Evolutionary conservation across 495 filamentous ascomycete genomes (phyloP).

Genomic region (Parmelia sp.): DNA sequence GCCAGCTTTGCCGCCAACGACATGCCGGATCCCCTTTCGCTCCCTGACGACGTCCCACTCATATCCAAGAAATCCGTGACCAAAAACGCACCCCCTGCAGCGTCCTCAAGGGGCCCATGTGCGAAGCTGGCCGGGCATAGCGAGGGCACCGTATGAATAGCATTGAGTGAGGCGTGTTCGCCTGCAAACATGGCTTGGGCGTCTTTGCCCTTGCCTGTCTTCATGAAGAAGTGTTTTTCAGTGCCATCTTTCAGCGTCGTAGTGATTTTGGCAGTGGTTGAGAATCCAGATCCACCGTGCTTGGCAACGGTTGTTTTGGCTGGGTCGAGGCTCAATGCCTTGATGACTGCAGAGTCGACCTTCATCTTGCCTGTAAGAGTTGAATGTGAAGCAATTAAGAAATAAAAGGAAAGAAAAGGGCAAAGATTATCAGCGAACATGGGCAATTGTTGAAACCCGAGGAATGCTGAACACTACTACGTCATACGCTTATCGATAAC

Average conservation of each 20-base stretch:
- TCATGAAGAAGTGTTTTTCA: slow-evolving; percentile 67
- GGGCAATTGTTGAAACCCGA: neutral
- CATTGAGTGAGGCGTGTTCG: slow-evolving; percentile 77
- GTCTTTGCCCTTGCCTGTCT: slow-evolving; percentile 59
- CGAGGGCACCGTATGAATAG: slow-evolving; percentile 65
- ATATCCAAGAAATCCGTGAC: slow-evolving; percentile 78
- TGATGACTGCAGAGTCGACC: slow-evolving; percentile 54
- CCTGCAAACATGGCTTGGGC: slow-evolving; percentile 75
- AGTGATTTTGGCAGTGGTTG: slow-evolving; percentile 63
- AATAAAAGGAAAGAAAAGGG: neutral
- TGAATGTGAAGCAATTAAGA: neutral
- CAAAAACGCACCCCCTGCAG: slow-evolving; percentile 54
- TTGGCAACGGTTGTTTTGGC: slow-evolving; percentile 48
- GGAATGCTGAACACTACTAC: neutral
- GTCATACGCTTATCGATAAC: neutral
- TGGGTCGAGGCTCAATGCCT: slow-evolving; percentile 60
- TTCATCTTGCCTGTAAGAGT: slow-evolving; percentile 20
- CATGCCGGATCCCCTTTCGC: slow-evolving; percentile 33
- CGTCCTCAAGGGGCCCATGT: slow-evolving; percentile 55
- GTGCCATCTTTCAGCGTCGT: slow-evolving; percentile 35
- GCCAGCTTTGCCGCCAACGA: slow-evolving; percentile 71
- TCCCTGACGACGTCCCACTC: slow-evolving; percentile 27
- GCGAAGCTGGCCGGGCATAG: slow-evolving; percentile 69
- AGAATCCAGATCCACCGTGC: slow-evolving; percentile 67
- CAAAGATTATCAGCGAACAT: neutral